Percentiles rank a stretch among this genome's conserved stretches.
These are phyloP conservation scores for Aphelidium insulamus DNA, from an alignment of 371 early-diverging fungal species.

Conservation along the genomic window DNA sequence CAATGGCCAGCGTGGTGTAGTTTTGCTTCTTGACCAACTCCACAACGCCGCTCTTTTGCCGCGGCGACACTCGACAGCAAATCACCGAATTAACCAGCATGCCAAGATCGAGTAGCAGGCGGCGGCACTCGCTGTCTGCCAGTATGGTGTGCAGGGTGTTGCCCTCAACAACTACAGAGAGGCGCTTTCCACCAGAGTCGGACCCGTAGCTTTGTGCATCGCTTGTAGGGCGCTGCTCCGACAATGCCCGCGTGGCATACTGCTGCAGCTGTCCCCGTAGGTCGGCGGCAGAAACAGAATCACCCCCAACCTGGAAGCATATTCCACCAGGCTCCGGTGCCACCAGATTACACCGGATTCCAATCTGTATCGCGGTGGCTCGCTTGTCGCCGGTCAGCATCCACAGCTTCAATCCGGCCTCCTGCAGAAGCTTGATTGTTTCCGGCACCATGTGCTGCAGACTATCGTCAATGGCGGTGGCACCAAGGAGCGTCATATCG, in stretches of 20 bases:
- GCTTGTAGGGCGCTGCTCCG: neutral
- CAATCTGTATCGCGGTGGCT: conserved; percentile 95
- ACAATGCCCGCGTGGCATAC: neutral
- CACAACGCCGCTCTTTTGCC: conserved; percentile 81
- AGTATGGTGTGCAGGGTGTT: too few relatives aligned
- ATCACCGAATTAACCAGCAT: conserved; percentile 49
- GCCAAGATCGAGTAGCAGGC: conserved; percentile 39
- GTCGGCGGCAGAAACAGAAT: too few relatives aligned
- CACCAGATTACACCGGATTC: conserved; percentile 57
- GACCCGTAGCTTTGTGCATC: too few relatives aligned
- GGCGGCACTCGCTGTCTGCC: conserved; percentile 13
- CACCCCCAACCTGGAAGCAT: conserved; percentile 20
- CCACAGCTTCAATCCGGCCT: conserved; percentile 85
- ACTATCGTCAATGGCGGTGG: conserved; percentile 80
- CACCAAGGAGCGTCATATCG: conserved; percentile 44
- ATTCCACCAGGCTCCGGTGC: conserved; percentile 21
- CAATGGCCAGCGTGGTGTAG: conserved; percentile 60
- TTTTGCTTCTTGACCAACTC: conserved; percentile 35
- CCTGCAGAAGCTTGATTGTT: conserved; percentile 61
- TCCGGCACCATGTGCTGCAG: conserved; percentile 85
- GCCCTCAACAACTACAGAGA: too few relatives aligned
- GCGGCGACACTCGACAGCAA: conserved; percentile 82
- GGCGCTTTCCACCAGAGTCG: too few relatives aligned
- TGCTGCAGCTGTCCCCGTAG: too few relatives aligned
- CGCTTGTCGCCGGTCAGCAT: conserved; percentile 98